These are phyloP conservation scores for Fusarium sp. DNA, from an alignment of 2,329 filamentous ascomycete species.

Conservation along the genomic window DNA sequence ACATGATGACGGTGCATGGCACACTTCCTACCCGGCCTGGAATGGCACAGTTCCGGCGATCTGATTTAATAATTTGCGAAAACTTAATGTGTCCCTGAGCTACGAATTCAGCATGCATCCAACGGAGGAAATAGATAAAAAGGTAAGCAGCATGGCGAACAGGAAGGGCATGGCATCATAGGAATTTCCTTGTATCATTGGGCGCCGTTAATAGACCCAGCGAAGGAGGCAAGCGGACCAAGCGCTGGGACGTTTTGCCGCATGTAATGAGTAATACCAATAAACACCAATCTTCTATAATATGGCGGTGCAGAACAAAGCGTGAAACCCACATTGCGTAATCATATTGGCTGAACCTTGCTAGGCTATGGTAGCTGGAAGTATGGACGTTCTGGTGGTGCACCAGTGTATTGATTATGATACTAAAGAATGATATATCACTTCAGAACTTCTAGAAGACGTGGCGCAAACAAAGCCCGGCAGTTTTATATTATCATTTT, in stretches of 20 bases:
- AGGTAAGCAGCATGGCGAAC: constrained; percentile 18
- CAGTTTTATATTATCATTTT: not conserved
- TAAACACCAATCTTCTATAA: constrained; percentile 8
- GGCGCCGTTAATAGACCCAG: constrained; percentile 28
- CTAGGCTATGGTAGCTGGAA: not conserved
- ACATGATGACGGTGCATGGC: constrained; percentile 59
- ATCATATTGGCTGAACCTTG: not conserved
- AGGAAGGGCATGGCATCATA: constrained; percentile 14
- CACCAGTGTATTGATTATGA: not conserved
- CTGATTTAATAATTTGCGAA: constrained; percentile 22
- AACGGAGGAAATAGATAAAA: not conserved
- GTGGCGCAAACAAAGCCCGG: not conserved
- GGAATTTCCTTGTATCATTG: constrained; percentile 22
- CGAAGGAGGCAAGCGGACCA: constrained; percentile 49
- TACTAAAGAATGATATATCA: constrained; percentile 26
- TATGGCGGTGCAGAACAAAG: constrained; percentile 5
- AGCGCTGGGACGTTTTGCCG: constrained; percentile 54
- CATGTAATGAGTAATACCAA: constrained; percentile 42
- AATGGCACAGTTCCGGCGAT: constrained; percentile 49
- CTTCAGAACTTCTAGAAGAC: not conserved
- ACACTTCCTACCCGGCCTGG: constrained; percentile 58
- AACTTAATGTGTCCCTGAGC: not conserved
- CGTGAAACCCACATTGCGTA: not conserved
- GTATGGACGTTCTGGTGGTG: not conserved
- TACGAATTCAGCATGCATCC: not conserved